Evolutionary conservation across 768 basidiomycete genomes (phyloP).

Genomic region (Suillus cothurnatus): DNA sequence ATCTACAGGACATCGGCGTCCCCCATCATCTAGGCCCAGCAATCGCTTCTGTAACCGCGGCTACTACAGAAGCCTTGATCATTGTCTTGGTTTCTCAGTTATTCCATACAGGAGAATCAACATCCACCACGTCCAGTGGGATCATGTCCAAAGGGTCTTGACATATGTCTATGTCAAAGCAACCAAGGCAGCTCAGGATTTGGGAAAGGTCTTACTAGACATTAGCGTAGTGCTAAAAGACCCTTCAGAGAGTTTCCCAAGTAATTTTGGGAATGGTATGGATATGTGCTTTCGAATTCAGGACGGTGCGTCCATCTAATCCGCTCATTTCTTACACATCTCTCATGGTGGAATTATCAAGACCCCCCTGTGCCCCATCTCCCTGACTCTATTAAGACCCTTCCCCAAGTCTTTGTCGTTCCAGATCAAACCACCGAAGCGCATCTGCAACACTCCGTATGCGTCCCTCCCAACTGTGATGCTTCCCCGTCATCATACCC

Average conservation of each 20-base stretch:
- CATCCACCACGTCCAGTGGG: constrained; percentile 54
- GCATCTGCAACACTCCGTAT: constrained; percentile 6
- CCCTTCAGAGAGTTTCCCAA: constrained; percentile 45
- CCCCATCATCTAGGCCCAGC: constrained; percentile 60
- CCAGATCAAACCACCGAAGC: constrained; percentile 17
- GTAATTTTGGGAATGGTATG: constrained; percentile 37
- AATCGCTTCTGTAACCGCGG: constrained; percentile 48
- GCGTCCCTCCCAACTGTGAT: not conserved
- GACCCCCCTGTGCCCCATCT: constrained; percentile 32
- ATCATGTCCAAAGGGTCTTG: constrained; percentile 72
- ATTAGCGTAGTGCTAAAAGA: constrained; percentile 76
- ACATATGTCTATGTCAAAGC: constrained; percentile 86
- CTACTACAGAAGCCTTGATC: constrained; percentile 52
- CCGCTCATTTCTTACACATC: constrained; percentile 9
- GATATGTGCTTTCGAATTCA: constrained; percentile 46
- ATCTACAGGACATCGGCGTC: constrained; percentile 34
- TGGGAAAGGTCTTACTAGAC: constrained; percentile 71
- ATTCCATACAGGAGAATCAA: constrained; percentile 43
- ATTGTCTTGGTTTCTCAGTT: constrained; percentile 67
- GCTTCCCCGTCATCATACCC: constrained; percentile 41
- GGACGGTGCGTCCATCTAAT: constrained; percentile 41
- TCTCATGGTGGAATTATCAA: constrained; percentile 34
- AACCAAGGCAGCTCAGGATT: constrained; percentile 69
- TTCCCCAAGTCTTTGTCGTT: constrained; percentile 32
- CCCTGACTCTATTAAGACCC: constrained; percentile 41